A percentile compares a stretch with the other conserved stretches of the same genome.
phyloP scores from a whole-genome alignment of 163 green algal genomes.

The Scenedesmus sp. region DNA sequence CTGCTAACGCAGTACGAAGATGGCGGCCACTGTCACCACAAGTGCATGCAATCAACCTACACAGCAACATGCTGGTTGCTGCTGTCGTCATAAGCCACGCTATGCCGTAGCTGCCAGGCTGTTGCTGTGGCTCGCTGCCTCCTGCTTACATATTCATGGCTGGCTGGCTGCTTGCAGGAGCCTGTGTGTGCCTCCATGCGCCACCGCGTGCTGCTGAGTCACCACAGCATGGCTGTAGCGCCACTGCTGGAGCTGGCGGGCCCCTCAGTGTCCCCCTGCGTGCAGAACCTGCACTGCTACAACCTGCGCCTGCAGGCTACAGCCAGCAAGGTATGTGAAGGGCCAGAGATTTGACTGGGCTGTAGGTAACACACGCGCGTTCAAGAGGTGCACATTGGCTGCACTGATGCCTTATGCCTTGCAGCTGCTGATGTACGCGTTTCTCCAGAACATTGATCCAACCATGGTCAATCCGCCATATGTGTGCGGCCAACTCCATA shows the following conservation, averaged over 20 bases:
- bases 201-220: slow-evolving; percentile 66
- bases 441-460: no score
- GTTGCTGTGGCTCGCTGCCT: background rate
- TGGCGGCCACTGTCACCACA: no score
- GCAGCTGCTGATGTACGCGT: background rate
- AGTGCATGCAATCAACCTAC: no score
- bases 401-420: background rate
- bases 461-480: no score
- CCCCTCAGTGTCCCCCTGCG: slow-evolving; percentile 56
- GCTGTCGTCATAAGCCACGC: no score
- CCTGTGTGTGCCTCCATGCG: slow-evolving; percentile 55
- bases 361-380: background rate
- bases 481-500: background rate
- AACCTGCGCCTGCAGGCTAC: slow-evolving; percentile 59
- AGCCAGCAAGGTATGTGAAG: slow-evolving; percentile 52
- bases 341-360: background rate
- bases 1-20: no score
- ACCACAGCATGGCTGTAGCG: slow-evolving; percentile 56
- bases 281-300: slow-evolving; percentile 52
- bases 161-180: slow-evolving; percentile 45
- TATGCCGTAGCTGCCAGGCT: no score
- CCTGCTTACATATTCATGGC: background rate
- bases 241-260: slow-evolving; percentile 54
- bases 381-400: no score
- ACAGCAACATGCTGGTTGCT: background rate